phyloP scores from a whole-genome alignment of 176 grass and related monocot species.

The Microstegium vimineum region DNA sequence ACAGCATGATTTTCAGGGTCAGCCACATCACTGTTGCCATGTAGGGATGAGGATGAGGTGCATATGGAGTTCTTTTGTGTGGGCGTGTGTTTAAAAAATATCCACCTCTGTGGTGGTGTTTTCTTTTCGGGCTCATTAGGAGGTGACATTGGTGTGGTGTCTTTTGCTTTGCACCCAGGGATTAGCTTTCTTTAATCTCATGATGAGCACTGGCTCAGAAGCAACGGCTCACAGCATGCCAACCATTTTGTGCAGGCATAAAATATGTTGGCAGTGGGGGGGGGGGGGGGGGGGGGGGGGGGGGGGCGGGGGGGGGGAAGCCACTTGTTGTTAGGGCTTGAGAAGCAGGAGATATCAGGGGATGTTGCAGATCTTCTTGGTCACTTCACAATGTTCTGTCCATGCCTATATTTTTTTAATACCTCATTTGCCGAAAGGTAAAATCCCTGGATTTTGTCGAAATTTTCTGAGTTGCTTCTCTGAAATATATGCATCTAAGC shows the following conservation, averaged over 20 bases:
- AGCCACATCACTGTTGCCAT: constrained; percentile 32
- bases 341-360: constrained; percentile 24
- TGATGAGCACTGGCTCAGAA: constrained; percentile 33
- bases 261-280: constrained; percentile 28
- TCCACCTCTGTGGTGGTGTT: neutral
- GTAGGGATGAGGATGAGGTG: constrained; percentile 32
- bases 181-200: constrained; percentile 51
- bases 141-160: constrained; percentile 12
- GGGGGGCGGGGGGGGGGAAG: constrained; percentile 38
- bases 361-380: constrained; percentile 37
- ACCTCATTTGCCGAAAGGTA: neutral
- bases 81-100: neutral
- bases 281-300: constrained; percentile 37
- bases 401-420: neutral
- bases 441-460: neutral
- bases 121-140: constrained; percentile 28
- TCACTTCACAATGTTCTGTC: constrained; percentile 29
- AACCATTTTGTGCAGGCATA: constrained; percentile 37
- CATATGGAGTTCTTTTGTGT: neutral
- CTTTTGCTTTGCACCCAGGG: constrained; percentile 45
- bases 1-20: constrained; percentile 38
- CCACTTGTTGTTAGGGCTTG: constrained; percentile 30
- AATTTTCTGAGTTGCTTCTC: neutral
- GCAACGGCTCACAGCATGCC: constrained; percentile 45
- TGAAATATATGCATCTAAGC: neutral